Evolutionary conservation across 2,329 filamentous ascomycete genomes (phyloP).

Genomic region (Zasmidium angulare): DNA sequence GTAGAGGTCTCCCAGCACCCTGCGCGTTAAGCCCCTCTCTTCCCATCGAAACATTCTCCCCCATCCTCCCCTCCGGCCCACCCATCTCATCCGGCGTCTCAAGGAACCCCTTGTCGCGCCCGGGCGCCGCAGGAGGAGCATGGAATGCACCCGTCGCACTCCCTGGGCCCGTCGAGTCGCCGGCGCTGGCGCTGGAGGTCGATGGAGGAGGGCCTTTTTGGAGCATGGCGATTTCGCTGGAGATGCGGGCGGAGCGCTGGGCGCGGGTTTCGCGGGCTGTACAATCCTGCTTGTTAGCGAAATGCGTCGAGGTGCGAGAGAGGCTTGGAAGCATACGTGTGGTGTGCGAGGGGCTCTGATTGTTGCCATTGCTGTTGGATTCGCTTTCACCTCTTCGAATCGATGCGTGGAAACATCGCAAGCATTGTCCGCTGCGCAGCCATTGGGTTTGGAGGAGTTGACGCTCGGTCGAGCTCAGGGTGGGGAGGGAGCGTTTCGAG

Average conservation of each 20-base stretch:
- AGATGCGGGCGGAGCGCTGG: conserved; percentile 26
- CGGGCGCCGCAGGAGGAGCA: conserved; percentile 13
- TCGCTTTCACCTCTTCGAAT: conserved; percentile 13
- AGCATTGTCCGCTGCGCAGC: conserved; percentile 21
- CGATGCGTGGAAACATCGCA: conserved; percentile 23
- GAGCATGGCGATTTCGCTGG: conserved; percentile 27
- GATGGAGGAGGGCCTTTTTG: conserved; percentile 25
- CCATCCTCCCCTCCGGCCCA: conserved; percentile 18
- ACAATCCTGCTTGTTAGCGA: no score
- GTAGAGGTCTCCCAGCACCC: conserved; percentile 16
- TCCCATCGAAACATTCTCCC: conserved; percentile 23
- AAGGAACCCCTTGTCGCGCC: conserved; percentile 17
- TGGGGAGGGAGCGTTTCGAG: conserved; percentile 11
- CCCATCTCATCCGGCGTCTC: conserved; percentile 16
- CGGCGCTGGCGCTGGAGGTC: not conserved
- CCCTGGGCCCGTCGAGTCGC: conserved; percentile 12
- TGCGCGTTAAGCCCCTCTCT: conserved; percentile 27
- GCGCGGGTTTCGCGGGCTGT: conserved; percentile 11
- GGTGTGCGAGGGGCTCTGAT: conserved; percentile 12
- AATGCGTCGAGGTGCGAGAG: conserved; percentile 3
- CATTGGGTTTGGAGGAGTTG: conserved; percentile 15
- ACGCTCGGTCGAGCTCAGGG: conserved; percentile 22
- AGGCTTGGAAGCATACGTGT: not conserved
- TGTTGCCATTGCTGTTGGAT: conserved; percentile 6
- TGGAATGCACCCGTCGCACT: conserved; percentile 17